Base-by-base conservation (phyloP, 768 basidiomycete genomes). In the Trametes gibbosa region DNA sequence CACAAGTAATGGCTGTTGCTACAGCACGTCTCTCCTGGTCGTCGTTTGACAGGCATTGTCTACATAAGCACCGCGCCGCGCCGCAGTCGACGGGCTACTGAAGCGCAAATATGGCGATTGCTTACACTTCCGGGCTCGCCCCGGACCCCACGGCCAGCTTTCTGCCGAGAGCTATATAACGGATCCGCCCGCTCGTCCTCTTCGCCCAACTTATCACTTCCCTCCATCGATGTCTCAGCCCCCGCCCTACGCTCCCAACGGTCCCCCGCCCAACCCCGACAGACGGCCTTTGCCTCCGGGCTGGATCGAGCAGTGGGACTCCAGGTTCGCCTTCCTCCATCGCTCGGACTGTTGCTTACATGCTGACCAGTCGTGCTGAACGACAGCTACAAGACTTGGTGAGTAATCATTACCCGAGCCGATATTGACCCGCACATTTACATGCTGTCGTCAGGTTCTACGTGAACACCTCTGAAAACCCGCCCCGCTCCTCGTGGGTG, bases 261-360 rank as follows among this genome's bases (percentile, higher is more conserved):
- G 50, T 9, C 53, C 46, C 40, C 68, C 59, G 69, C 47, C 49
- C 47, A 66, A 68, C 55, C 68, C 70, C 19, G 89, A 90, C 68
- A 69, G 72, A 13, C 80, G 89, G 53, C 73, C 76, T 4, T 77
- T 90, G 0, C 89, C 89, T 10, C 73, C 73, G 1, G 89, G 89
- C 39, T 91, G 88, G 88, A 75, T 82, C 17, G 72, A 79, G 17
- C 86, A 89, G 65, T 91, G 77, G 65, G 88, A 92, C 64, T 47
- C 68, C 53, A 85, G 84, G 90, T 90, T 66, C 48, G 85, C 79
- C 59, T 39, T 66, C 64, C 66, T 41, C 63, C 66, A 73, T 63
- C 32, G 19, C 7, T n/a, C 10, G 19, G 53, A 51, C 37, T 58
- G 67, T 69, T 54, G 50, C 60, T 48, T 65, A 41, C 52, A 55